Base-by-base conservation (phyloP, 352 stramenopile genomes). In the Pythium oligandrum region DNA sequence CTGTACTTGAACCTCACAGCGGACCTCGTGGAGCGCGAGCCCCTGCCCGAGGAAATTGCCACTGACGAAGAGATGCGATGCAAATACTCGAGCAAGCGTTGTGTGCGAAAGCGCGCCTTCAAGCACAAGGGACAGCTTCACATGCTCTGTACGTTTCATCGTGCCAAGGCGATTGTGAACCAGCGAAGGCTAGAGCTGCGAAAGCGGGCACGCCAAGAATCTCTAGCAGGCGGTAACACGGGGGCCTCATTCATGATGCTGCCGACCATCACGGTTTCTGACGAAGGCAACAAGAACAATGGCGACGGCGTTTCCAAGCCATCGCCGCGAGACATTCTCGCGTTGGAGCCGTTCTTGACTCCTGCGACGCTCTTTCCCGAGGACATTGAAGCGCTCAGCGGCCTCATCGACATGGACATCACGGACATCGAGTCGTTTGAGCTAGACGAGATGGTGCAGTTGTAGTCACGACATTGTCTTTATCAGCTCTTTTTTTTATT, bases 41-140 rank as follows among this genome's bases (percentile, higher is more conserved):
- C 58, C 33, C 35, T 17, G 52, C 53, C 48, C 37, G 53, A 66
- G n/a, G 59, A 66, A 36, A 44, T 66, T 44, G 59, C 59, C 6
- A 6, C 43, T 10, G 48, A 61, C 39, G 59, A 66, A 45, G 49
- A 40, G 10, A 49, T 48, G 40, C 60, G 60, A 44, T 74, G 66
- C 62, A 66, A 71, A 55, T 74, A 74, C 62, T 50, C 63, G 33
- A 70, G 60, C 59, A 68, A 69, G 31, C 51, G 55, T 36, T 74
- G 66, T 17, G 17, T 57, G 6, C 54, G 44, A 11, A 10, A 35
- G 42, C 66, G 66, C 31, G 48, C 59, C 7, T 61, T 45, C 51
- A 74, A 74, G 44, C 57, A 49, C 57, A 65, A 68, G 10, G 66
- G 66, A 46, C 47, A 57, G 40, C 55, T 61, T 31, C 66, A 74